A percentile compares a stretch with the other conserved stretches of the same genome.
phyloP scores from a whole-genome alignment of 2,329 filamentous ascomycete species.

The Neofusicoccum parvum region DNA sequence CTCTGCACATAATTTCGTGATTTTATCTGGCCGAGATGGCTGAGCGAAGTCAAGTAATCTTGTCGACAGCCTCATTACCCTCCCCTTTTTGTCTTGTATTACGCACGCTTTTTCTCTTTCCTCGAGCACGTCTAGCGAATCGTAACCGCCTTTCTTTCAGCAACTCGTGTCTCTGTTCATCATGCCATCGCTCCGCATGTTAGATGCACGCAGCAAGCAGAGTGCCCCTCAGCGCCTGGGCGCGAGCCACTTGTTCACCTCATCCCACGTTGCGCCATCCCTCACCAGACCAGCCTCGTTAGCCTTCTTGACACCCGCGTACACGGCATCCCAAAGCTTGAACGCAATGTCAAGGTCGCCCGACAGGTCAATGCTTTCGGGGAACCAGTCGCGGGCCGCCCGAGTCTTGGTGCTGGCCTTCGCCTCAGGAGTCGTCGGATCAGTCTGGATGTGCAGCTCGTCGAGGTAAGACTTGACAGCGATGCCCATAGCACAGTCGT shows the following conservation, averaged over 20 bases:
- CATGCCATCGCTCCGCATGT: not conserved
- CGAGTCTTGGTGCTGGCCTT: conserved; percentile 51
- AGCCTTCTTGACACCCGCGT: conserved; percentile 59
- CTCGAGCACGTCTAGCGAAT: not conserved
- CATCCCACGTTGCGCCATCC: conserved; percentile 58
- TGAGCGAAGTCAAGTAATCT: not conserved
- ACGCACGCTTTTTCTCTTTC: not conserved
- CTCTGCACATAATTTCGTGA: too few species aligned
- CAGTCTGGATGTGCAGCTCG: conserved; percentile 63
- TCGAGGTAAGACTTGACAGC: conserved; percentile 79
- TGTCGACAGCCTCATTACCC: not conserved
- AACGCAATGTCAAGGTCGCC: conserved; percentile 63
- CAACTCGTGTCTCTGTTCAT: not conserved
- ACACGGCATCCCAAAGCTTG: conserved; percentile 67
- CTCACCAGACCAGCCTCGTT: conserved; percentile 50
- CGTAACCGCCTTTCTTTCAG: not conserved
- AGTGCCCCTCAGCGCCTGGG: conserved; percentile 11
- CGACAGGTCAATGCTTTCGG: conserved; percentile 60
- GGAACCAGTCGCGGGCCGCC: conserved; percentile 52
- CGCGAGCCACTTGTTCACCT: conserved; percentile 61
- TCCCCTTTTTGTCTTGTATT: not conserved
- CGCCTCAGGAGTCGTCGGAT: conserved; percentile 54
- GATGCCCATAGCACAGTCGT: conserved; percentile 75
- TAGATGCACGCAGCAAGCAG: not conserved
- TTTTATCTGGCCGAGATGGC: not conserved